Percentiles rank a stretch among this genome's conserved stretches.
Evolutionary conservation across 75 land plant species (phyloP).

Genomic region (Cupressus sempervirens): DNA sequence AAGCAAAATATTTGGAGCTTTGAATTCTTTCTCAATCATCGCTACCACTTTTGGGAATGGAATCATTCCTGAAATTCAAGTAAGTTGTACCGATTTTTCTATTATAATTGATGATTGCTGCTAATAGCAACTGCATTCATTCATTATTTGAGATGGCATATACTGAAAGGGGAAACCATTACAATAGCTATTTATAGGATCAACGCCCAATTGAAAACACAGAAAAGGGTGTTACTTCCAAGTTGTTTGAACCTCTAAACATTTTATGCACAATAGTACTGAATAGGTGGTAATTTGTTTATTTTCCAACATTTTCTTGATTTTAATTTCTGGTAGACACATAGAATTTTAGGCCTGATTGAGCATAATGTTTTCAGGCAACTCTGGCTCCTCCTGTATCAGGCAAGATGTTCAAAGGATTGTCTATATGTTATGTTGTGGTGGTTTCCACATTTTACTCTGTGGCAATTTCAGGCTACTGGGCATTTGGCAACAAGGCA

Average conservation of each 20-base stretch:
- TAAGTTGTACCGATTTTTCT: constrained; percentile 2
- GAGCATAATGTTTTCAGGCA: constrained; percentile 39
- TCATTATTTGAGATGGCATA: too few relatives aligned
- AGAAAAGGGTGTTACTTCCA: too few relatives aligned
- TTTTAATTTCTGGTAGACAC: not conserved
- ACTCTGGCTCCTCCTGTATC: constrained; percentile 68
- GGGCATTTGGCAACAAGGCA: constrained; percentile 81
- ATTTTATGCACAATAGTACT: too few relatives aligned
- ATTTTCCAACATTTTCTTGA: not conserved
- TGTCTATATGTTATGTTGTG: constrained; percentile 47
- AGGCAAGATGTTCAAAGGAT: constrained; percentile 37
- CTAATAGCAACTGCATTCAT: too few relatives aligned
- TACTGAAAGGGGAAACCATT: too few relatives aligned
- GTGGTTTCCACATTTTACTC: constrained; percentile 57
- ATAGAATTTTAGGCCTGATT: not conserved
- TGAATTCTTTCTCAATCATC: constrained; percentile 74
- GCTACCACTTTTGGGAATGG: constrained; percentile 77
- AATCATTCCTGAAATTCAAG: constrained; percentile 94
- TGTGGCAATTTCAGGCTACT: constrained; percentile 74
- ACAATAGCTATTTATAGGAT: too few relatives aligned
- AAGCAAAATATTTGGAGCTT: constrained; percentile 44
- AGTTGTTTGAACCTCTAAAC: too few relatives aligned
- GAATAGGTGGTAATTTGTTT: too few relatives aligned
- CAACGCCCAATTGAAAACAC: too few relatives aligned
- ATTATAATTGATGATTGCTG: not conserved